These are phyloP conservation scores for Venturia carpophila DNA, from an alignment of 2,329 filamentous ascomycete species.

Conservation along the genomic window DNA sequence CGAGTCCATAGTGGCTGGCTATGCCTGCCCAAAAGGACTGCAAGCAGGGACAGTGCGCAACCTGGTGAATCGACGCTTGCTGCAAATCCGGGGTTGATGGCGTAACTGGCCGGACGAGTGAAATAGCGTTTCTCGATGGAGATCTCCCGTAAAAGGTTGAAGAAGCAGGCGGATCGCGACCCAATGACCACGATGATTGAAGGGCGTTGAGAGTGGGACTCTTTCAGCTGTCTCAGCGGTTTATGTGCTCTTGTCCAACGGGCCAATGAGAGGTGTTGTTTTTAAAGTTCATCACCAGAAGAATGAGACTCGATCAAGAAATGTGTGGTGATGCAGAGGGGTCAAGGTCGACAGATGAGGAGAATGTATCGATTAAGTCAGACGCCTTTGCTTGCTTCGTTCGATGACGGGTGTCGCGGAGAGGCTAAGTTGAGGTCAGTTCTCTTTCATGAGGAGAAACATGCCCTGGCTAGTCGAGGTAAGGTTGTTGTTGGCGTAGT, in stretches of 20 bases:
- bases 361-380: background rate
- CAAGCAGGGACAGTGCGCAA: background rate
- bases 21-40: background rate
- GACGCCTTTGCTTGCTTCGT: background rate
- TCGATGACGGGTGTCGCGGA: background rate
- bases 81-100: conserved; percentile 5
- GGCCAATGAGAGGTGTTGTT: conserved; percentile 37
- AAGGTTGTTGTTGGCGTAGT: background rate
- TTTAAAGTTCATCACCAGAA: conserved; percentile 34
- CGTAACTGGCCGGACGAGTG: background rate
- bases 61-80: background rate
- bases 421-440: background rate
- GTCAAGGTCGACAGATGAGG: conserved; percentile 5
- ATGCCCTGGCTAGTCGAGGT: background rate
- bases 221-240: conserved; percentile 26
- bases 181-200: background rate
- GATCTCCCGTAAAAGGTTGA: conserved; percentile 9
- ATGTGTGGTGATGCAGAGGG: background rate
- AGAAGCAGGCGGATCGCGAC: conserved; percentile 27
- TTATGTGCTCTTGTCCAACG: conserved; percentile 40
- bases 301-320: background rate
- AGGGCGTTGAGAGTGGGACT: conserved; percentile 9
- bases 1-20: conserved; percentile 1
- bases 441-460: background rate
- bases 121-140: background rate